Conservation (phyloP, 768 basidiomycete genomes). For the Suillus placidus region DNA sequence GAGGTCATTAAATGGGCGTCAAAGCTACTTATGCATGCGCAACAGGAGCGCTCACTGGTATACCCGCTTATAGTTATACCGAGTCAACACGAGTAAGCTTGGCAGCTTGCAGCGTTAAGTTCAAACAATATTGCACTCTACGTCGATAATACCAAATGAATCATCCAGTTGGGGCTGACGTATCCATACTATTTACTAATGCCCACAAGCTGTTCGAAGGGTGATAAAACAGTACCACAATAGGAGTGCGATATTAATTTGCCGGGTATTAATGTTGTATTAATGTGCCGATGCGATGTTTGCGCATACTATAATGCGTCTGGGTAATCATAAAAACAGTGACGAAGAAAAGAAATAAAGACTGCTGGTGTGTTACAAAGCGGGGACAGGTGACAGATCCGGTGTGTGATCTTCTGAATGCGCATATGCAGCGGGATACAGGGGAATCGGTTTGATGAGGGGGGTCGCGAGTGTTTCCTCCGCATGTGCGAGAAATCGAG, state of each 20-base stretch:
- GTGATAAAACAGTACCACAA: background rate
- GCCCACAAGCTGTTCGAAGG: background rate
- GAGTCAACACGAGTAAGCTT: too few species aligned
- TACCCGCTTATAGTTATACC: too few species aligned
- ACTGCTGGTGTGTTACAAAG: slow-evolving; percentile 5
- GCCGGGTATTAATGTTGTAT: background rate
- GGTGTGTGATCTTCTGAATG: slow-evolving; percentile 17
- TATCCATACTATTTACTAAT: background rate
- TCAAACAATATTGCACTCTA: too few species aligned
- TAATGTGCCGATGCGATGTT: background rate
- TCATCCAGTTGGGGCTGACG: background rate
- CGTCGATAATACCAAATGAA: too few species aligned
- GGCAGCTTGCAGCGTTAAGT: too few species aligned
- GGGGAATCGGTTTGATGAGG: slow-evolving; percentile 31
- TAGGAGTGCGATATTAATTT: background rate
- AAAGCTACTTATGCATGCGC: too few species aligned
- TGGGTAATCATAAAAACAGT: background rate
- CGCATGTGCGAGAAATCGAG: slow-evolving; percentile 9
- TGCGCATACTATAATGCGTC: background rate
- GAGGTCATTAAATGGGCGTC: too few species aligned
- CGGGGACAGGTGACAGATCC: slow-evolving; percentile 6
- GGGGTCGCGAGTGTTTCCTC: slow-evolving; percentile 20
- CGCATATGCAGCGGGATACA: slow-evolving; percentile 30
- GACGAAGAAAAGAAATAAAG: background rate
- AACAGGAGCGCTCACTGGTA: too few species aligned